Evolutionary conservation across 495 filamentous ascomycete species (phyloP).

Genomic region (Entonaema liquescens): DNA sequence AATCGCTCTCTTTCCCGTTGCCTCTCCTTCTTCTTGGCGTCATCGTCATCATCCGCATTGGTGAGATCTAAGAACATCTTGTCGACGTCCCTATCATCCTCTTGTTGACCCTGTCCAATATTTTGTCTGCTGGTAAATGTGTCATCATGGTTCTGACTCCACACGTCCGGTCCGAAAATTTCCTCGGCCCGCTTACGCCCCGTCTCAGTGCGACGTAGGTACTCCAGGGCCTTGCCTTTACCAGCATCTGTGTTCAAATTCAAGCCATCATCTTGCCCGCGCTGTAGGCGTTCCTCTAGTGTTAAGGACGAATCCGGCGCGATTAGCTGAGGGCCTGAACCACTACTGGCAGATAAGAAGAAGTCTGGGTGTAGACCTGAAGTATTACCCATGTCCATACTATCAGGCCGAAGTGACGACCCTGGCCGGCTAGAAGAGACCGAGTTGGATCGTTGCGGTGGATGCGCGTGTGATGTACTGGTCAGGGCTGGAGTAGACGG

Average conservation of each 20-base stretch:
- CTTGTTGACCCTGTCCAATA: slow-evolving; percentile 42
- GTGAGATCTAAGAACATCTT: slow-evolving; percentile 64
- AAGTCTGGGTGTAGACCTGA: slow-evolving; percentile 47
- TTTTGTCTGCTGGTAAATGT: slow-evolving; percentile 35
- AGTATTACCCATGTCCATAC: slow-evolving; percentile 47
- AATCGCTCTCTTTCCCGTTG: slow-evolving; percentile 37
- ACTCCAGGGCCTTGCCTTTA: slow-evolving; percentile 50
- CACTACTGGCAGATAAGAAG: slow-evolving; percentile 47
- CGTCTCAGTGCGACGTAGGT: slow-evolving; percentile 49
- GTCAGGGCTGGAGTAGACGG: slow-evolving; percentile 52
- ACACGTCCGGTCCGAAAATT: slow-evolving; percentile 50
- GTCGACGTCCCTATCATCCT: slow-evolving; percentile 57
- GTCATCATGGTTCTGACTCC: slow-evolving; percentile 43
- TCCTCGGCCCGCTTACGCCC: slow-evolving; percentile 53
- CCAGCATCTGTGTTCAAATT: slow-evolving; percentile 44
- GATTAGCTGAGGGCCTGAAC: slow-evolving; percentile 47
- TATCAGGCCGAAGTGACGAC: slow-evolving; percentile 44
- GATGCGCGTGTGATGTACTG: slow-evolving; percentile 46
- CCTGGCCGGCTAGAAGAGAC: slow-evolving; percentile 46
- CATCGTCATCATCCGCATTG: slow-evolving; percentile 60
- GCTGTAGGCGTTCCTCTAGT: slow-evolving; percentile 54
- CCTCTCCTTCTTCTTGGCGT: slow-evolving; percentile 46
- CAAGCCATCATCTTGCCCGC: slow-evolving; percentile 47
- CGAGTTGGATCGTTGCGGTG: slow-evolving; percentile 45
- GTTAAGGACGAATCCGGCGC: slow-evolving; percentile 46